Evolutionary conservation across 768 basidiomycete species (phyloP).

Genomic region (Leccinum variicolor): DNA sequence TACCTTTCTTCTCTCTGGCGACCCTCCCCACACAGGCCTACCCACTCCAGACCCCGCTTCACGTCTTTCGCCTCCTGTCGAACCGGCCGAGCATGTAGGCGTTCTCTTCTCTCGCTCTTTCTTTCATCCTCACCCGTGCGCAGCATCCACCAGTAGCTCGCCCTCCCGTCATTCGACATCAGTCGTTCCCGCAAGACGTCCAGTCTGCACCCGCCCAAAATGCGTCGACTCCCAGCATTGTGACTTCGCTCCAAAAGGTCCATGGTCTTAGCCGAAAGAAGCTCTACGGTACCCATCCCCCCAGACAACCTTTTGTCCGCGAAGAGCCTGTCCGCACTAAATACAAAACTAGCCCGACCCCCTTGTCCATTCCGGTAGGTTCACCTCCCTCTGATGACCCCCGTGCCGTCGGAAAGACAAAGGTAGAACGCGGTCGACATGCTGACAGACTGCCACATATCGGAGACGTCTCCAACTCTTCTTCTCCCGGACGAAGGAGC

Average conservation of each 20-base stretch:
- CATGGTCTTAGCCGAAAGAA: constrained; percentile 73
- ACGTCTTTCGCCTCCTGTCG: background rate
- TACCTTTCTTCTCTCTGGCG: constrained; percentile 44
- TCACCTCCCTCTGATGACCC: constrained; percentile 18
- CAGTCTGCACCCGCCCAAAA: constrained; percentile 23
- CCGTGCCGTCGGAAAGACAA: constrained; percentile 15
- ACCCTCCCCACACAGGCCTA: constrained; percentile 19
- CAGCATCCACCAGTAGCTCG: constrained; percentile 8
- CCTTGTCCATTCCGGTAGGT: constrained; percentile 30
- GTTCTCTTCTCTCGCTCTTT: background rate
- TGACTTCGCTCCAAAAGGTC: constrained; percentile 60
- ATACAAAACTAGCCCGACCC: constrained; percentile 31
- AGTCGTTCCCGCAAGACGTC: constrained; percentile 28
- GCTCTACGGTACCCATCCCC: constrained; percentile 51
- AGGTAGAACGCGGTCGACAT: constrained; percentile 24
- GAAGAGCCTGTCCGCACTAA: constrained; percentile 44
- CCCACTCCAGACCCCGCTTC: background rate
- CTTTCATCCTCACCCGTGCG: constrained; percentile 9
- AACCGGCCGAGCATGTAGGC: constrained; percentile 14
- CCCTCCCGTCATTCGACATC: constrained; percentile 25
- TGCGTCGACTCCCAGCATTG: constrained; percentile 45
- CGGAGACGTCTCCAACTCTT: constrained; percentile 14
- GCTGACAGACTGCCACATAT: constrained; percentile 15
- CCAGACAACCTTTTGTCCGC: constrained; percentile 50
- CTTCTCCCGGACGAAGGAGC: constrained; percentile 36